Percentiles rank a stretch among this genome's conserved stretches.
Evolutionary conservation across 106 monocot genomes (phyloP).

Genomic region (Dendrobium huoshanense): DNA sequence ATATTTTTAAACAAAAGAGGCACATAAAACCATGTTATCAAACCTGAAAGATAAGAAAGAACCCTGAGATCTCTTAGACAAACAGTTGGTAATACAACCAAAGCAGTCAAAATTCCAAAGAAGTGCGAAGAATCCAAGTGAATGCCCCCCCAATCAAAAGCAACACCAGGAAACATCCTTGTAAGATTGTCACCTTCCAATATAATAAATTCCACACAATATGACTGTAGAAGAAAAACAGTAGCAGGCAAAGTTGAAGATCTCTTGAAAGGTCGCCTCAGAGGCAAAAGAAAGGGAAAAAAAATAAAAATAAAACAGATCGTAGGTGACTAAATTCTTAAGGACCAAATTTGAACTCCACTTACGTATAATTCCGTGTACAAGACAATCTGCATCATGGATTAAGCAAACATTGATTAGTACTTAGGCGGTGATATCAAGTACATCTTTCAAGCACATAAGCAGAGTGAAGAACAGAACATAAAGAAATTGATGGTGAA

Average conservation of each 20-base stretch:
- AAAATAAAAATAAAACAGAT: neutral
- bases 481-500: neutral
- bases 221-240: slow-evolving; percentile 51
- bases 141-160: slow-evolving; percentile 50
- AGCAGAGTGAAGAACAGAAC: neutral
- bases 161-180: slow-evolving; percentile 60
- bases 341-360: slow-evolving; percentile 11
- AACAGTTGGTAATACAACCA: slow-evolving; percentile 83
- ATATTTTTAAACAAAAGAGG: slow-evolving; percentile 1
- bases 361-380: slow-evolving; percentile 97
- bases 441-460: neutral
- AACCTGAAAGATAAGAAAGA: slow-evolving; percentile 84
- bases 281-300: neutral
- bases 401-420: slow-evolving; percentile 9
- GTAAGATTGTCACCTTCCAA: slow-evolving; percentile 93
- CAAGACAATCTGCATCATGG: slow-evolving; percentile 59
- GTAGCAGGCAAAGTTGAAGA: neutral
- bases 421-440: neutral
- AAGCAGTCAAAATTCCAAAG: slow-evolving; percentile 70
- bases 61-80: slow-evolving; percentile 72
- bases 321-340: slow-evolving; percentile 4
- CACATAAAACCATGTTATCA: neutral
- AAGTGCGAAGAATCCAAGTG: slow-evolving; percentile 64
- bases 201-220: slow-evolving; percentile 94
- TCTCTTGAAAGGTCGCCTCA: neutral